A percentile compares a stretch with the other conserved stretches of the same genome.
These are phyloP conservation scores for Fusarium hainanense DNA, from an alignment of 2,329 filamentous ascomycete genomes.

Conservation along the genomic window DNA sequence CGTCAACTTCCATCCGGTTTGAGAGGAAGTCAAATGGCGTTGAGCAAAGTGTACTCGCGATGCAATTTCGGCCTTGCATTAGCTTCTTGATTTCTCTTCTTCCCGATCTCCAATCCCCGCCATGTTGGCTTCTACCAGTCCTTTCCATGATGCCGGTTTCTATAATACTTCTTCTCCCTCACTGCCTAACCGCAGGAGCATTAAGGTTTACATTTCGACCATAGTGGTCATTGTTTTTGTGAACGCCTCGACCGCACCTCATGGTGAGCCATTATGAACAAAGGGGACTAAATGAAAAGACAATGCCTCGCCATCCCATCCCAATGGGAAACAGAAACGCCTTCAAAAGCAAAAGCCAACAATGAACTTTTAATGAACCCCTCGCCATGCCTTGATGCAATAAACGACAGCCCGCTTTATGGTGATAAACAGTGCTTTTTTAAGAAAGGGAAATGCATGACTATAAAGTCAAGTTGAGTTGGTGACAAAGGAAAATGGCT, in stretches of 20 bases:
- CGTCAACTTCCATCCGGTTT: conserved; percentile 14
- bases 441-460: conserved; percentile 28
- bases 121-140: conserved; percentile 24
- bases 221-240: conserved; percentile 36
- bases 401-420: conserved; percentile 34
- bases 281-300: conserved; percentile 35
- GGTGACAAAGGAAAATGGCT: conserved; percentile 39
- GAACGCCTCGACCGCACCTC: conserved; percentile 39
- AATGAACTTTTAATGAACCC: conserved; percentile 46
- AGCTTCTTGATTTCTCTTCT: conserved; percentile 22
- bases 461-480: conserved; percentile 9
- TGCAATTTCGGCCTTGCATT: conserved; percentile 17
- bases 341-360: conserved; percentile 34
- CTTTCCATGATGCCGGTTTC: conserved; percentile 21
- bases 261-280: conserved; percentile 36
- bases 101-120: conserved; percentile 16
- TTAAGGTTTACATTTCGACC: conserved; percentile 45
- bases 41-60: conserved; percentile 18
- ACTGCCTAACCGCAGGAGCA: conserved; percentile 41
- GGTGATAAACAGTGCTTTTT: conserved; percentile 34
- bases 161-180: conserved; percentile 37
- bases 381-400: conserved; percentile 49
- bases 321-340: conserved; percentile 40
- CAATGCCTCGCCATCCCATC: conserved; percentile 37
- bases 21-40: conserved; percentile 22